Evolutionary conservation across 257 asterid genomes (phyloP).

Genomic region (Solanum sitiens): DNA sequence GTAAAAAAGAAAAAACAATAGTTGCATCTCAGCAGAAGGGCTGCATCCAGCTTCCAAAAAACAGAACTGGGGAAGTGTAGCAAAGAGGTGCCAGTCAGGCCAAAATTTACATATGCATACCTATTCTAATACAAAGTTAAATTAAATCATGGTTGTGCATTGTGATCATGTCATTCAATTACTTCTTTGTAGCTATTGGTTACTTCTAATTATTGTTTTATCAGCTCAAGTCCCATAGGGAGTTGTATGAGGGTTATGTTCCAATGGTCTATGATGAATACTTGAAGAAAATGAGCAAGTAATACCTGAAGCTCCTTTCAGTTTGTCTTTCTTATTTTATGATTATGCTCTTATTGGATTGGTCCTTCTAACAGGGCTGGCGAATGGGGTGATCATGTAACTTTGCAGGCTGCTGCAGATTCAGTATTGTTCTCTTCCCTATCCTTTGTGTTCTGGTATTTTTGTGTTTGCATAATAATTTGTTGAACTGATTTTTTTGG

Average conservation of each 20-base stretch:
- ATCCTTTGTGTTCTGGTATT: not conserved
- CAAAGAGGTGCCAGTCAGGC: not conserved
- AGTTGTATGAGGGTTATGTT: conserved; percentile 63
- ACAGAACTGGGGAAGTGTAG: not conserved
- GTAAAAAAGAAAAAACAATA: not conserved
- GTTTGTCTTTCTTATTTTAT: not conserved
- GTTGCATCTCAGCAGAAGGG: not conserved
- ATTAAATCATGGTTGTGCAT: not conserved
- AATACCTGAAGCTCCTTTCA: conserved; percentile 3
- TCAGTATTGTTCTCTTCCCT: conserved; percentile 32
- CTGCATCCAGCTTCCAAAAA: not conserved
- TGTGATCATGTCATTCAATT: not conserved
- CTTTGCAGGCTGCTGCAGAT: conserved; percentile 93
- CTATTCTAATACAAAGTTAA: not conserved
- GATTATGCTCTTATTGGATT: not conserved
- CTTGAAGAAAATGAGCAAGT: conserved; percentile 75
- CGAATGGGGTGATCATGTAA: conserved; percentile 96
- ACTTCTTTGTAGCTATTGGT: not conserved
- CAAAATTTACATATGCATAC: not conserved
- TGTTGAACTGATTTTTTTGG: not conserved
- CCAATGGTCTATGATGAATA: conserved; percentile 72
- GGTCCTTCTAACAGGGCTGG: conserved; percentile 40
- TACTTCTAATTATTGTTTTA: conserved; percentile 1
- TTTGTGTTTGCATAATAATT: not conserved
- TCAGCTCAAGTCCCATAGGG: conserved; percentile 71